Evolutionary conservation across 2,329 filamentous ascomycete species (phyloP).

Genomic region (Alternaria rosae): DNA sequence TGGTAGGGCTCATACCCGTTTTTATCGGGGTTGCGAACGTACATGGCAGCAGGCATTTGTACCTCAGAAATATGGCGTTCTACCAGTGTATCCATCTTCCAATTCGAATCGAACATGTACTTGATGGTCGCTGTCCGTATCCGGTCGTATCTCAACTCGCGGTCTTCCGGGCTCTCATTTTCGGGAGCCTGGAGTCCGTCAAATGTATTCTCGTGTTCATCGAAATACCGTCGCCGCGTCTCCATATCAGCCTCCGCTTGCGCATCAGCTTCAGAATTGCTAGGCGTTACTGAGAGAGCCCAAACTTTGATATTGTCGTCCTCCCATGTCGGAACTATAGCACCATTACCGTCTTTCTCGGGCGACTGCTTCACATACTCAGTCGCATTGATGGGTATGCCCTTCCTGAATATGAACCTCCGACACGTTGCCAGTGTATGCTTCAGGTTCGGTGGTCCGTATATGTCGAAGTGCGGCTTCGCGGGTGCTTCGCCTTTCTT

Average conservation of each 20-base stretch:
- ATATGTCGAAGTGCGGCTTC: constrained; percentile 60
- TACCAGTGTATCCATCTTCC: constrained; percentile 74
- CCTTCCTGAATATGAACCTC: constrained; percentile 84
- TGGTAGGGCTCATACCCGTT: constrained; percentile 73
- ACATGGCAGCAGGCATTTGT: constrained; percentile 72
- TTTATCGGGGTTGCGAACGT: constrained; percentile 67
- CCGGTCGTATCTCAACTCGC: constrained; percentile 55
- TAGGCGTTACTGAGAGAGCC: constrained; percentile 71
- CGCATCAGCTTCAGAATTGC: constrained; percentile 5
- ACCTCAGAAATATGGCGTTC: constrained; percentile 72
- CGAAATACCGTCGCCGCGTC: constrained; percentile 31
- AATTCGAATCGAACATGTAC: constrained; percentile 80
- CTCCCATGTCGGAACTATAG: constrained; percentile 69
- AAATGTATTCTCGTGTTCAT: constrained; percentile 38
- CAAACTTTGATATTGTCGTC: constrained; percentile 84
- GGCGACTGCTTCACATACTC: constrained; percentile 63
- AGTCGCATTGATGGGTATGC: constrained; percentile 73
- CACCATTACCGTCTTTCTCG: constrained; percentile 40
- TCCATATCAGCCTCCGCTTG: constrained; percentile 29
- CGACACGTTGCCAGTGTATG: constrained; percentile 84
- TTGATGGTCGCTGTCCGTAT: constrained; percentile 70
- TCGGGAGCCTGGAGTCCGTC: constrained; percentile 38
- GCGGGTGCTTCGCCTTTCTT: constrained; percentile 25
- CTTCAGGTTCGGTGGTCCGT: constrained; percentile 81
- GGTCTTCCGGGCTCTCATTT: constrained; percentile 43